phyloP scores from a whole-genome alignment of 306 rosid species.

The Vicia faba region DNA sequence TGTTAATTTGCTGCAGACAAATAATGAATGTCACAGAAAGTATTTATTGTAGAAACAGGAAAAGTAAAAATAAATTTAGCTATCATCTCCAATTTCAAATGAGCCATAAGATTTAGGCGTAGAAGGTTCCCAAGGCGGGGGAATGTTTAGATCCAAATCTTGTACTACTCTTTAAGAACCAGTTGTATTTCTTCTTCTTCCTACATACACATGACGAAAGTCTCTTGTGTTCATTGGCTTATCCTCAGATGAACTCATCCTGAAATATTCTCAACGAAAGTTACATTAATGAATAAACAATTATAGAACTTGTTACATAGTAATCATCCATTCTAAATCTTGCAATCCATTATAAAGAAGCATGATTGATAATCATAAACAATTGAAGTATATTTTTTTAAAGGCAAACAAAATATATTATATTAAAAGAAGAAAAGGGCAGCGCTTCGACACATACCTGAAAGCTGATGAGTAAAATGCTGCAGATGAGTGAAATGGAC shows the following conservation, averaged over 20 bases:
- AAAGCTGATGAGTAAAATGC: too few species aligned
- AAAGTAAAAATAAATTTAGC: slow-evolving; percentile 20
- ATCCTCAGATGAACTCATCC: slow-evolving; percentile 18
- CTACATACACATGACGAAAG: background rate
- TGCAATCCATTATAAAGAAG: too few species aligned
- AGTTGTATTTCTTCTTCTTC: slow-evolving; percentile 1
- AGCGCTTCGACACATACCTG: too few species aligned
- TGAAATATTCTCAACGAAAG: background rate
- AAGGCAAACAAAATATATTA: too few species aligned
- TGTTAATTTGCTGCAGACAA: too few species aligned
- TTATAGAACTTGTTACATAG: background rate
- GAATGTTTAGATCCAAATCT: background rate
- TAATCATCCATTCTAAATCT: background rate
- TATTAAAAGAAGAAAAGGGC: too few species aligned
- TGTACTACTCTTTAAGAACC: background rate
- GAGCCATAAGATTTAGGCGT: background rate
- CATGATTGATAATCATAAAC: too few species aligned
- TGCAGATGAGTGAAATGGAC: too few species aligned
- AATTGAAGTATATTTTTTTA: too few species aligned
- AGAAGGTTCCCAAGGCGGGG: background rate
- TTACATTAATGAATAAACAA: too few species aligned
- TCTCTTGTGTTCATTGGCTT: background rate
- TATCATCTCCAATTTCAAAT: background rate
- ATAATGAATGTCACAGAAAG: background rate
- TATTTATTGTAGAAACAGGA: background rate